A percentile compares a stretch with the other conserved stretches of the same genome.
phyloP scores from a whole-genome alignment of 164 flowering plant species.

The Platanus orientalis region DNA sequence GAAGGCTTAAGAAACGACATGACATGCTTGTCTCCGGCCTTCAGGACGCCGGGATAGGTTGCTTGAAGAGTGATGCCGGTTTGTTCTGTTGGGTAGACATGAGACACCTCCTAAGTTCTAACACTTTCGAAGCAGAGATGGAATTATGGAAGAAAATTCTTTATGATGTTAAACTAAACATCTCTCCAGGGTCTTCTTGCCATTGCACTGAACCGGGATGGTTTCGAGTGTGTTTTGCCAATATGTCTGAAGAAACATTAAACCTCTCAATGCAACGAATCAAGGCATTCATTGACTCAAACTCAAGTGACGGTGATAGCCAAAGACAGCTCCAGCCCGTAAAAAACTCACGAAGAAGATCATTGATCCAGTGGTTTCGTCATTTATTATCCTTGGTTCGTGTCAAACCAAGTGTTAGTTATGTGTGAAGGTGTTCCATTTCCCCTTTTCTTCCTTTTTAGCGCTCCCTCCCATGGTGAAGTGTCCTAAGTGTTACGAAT shows the following conservation, averaged over 20 bases:
- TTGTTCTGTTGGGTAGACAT: constrained; percentile 36
- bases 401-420: constrained; percentile 38
- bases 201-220: constrained; percentile 44
- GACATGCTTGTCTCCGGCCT: constrained; percentile 52
- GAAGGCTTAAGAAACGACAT: constrained; percentile 42
- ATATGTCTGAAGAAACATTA: constrained; percentile 28
- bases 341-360: constrained; percentile 19
- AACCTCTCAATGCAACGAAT: constrained; percentile 21
- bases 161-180: constrained; percentile 26
- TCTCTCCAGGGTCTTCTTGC: constrained; percentile 38
- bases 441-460: too few species aligned
- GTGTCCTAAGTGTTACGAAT: too few species aligned
- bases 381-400: constrained; percentile 34
- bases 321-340: neutral
- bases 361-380: constrained; percentile 46
- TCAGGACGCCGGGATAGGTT: constrained; percentile 37
- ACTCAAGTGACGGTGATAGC: too few species aligned
- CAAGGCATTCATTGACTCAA: constrained; percentile 16
- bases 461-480: too few species aligned
- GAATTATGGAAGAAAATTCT: constrained; percentile 31
- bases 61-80: constrained; percentile 44
- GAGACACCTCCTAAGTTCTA: constrained; percentile 21
- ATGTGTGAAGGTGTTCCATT: too few species aligned
- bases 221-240: constrained; percentile 42
- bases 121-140: constrained; percentile 28